Evolutionary conservation across 2,329 filamentous ascomycete species (phyloP), one percentile per base, ranked within the genome.

Genomic region (Chaetomiaceae sp.): DNA sequence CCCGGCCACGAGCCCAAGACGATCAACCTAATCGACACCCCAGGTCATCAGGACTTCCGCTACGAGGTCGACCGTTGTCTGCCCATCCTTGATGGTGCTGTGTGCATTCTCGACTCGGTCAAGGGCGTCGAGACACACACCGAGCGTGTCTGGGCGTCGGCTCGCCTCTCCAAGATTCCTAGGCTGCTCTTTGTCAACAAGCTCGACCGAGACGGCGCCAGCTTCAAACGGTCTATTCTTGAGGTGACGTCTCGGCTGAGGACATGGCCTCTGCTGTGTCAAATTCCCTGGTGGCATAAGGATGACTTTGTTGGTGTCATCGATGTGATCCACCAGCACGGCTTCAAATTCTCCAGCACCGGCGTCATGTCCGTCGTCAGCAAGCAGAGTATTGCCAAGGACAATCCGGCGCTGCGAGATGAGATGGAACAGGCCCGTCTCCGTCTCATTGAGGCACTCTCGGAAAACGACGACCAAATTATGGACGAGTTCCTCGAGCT

Each of bases 31-130:
- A 97, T 99, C 55, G 94, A 99, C 67, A 97, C 94, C 0, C 94
- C 94, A 2, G 94, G 94, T 1, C 94, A 99, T 66, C 91, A 95
- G 20, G 94, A 99, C 68, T 99, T 99, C 64, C 90, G 92, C 0
- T 97, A 97, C 65, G 94, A 99, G 68, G 94, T 97, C 2, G 80
- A 96, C 60, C 84, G 94, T 11, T 97, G 92, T 29, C 75, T 97
- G 57, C 69, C 69, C 5, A 65, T 62, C 49, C 65, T 67, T 48
- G 66, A 61, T 48, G 65, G 67, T 23, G 68, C 69, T 40, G 64
- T 71, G 18, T 67, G 66, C 56, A 66, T 70, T 48, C 64, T 71
- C 43, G 64, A 71, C 59, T 57, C 65, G 6, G 67, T 71, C 65
- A 70, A 70, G 58, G 69, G 68, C 18, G 94, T 99, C 20, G 94